These are phyloP conservation scores for Hypoxylon intermedium DNA, from an alignment of 495 filamentous ascomycete genomes.

Conservation along the genomic window DNA sequence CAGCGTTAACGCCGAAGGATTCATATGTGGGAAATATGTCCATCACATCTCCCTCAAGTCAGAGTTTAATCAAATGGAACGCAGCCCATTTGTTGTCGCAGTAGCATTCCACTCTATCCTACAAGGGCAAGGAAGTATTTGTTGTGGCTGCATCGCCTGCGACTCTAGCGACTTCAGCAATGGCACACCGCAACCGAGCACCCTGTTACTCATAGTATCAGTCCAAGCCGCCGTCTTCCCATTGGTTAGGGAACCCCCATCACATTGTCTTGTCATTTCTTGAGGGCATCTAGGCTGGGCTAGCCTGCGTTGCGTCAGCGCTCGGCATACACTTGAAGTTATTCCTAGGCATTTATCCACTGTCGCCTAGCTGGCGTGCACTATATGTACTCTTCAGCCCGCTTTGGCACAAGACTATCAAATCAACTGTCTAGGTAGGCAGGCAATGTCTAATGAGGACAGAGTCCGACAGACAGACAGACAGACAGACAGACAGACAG, in stretches of 20 bases:
- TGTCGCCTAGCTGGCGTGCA: constrained; percentile 11
- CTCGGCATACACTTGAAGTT: constrained; percentile 27
- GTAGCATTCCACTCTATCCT: constrained; percentile 18
- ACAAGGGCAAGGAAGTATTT: constrained; percentile 32
- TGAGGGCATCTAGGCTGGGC: constrained; percentile 7
- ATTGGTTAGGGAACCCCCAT: constrained; percentile 22
- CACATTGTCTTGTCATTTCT: constrained; percentile 15
- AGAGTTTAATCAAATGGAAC: constrained; percentile 30
- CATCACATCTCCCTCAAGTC: background rate
- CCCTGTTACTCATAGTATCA: constrained; percentile 27
- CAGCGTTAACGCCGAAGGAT: constrained; percentile 23
- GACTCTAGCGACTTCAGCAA: constrained; percentile 29
- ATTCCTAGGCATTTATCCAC: constrained; percentile 17
- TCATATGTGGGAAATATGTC: constrained; percentile 23
- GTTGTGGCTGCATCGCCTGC: constrained; percentile 36
- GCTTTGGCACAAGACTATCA: constrained; percentile 30
- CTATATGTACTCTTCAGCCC: background rate
- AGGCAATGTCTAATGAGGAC: constrained; percentile 1
- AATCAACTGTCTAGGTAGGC: too few relatives aligned
- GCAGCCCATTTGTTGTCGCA: constrained; percentile 32
- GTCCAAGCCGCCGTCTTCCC: constrained; percentile 26
- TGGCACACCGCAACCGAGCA: constrained; percentile 24
- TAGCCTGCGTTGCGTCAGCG: constrained; percentile 26
- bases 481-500: too few relatives aligned
- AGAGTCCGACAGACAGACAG: too few relatives aligned